Base-by-base conservation (phyloP, 768 basidiomycete species). In the Mycena alexandri region DNA sequence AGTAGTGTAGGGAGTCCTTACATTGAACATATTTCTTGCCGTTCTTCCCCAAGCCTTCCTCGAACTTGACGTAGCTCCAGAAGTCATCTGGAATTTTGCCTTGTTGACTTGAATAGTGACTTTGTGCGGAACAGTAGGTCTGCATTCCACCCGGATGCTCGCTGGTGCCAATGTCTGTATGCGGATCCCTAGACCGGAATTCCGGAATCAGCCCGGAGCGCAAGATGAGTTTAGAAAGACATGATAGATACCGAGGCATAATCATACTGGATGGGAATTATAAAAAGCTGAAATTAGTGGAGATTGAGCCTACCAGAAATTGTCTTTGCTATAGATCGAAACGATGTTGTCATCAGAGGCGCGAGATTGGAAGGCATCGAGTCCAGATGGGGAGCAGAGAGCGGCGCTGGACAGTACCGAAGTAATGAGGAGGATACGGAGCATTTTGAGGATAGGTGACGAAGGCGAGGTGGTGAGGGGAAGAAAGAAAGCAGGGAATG, bases 141-240 rank as follows among this genome's bases (percentile, higher is more conserved):
- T 84, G 83, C 76, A 82, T 87, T 5, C 87, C 86, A 16, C 86
- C 86, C 0, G 86, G 84, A 63, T 84, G 81, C 69, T 89, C 87
- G 68, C 83, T 86, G 66, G 86, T 86, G 19, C 87, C 87, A 56
- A 89, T 82, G 65, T 87, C 78, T 19, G 86, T 89, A 70, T 87
- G 80, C 1, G 82, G 74, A 57, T 82, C 73, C 33, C 86, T 85
- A 33, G 13, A 34, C 9, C 14, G 10, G 10, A 11, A 14, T 11
- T 38, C 4, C 2, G 38, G 38, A 38, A 38, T 38, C 38, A 38
- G 38, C 38, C 38, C 14, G 29, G 10, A 4, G 5, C 11, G 38
- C 38, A 9, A 38, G 55, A 71, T 63, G 67, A 58, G 21, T 68
- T 74, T 58, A 70, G 65, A 50, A 60, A 69, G 58, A 33, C 44